These are phyloP conservation scores for Leishmania martiniquensis DNA, from an alignment of 208 protist species.

Conservation along the genomic window DNA sequence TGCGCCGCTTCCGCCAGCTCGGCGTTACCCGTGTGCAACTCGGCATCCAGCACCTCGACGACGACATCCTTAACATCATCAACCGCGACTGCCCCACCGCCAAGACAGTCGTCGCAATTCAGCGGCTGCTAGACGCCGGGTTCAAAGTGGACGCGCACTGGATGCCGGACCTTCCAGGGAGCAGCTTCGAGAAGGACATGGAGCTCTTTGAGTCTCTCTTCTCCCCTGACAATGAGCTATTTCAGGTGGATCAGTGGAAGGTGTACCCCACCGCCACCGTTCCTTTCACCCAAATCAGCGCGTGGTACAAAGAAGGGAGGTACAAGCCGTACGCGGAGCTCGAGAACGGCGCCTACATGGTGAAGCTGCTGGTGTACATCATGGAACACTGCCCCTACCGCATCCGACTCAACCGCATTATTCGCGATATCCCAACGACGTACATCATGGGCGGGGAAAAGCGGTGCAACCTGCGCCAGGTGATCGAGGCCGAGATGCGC, in stretches of 20 bases:
- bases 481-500: conserved; percentile 96
- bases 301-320: conserved; percentile 96
- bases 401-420: conserved; percentile 98
- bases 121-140: conserved; percentile 96
- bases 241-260: conserved; percentile 99
- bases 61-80: conserved; percentile 96
- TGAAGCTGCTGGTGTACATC: conserved; percentile 96
- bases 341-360: conserved; percentile 77
- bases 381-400: conserved; percentile 97
- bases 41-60: conserved; percentile 99
- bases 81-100: conserved; percentile 97
- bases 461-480: conserved; percentile 98
- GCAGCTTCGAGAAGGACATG: conserved; percentile 95
- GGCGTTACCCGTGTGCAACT: conserved; percentile 99
- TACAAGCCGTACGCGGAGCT: conserved; percentile 97
- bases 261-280: conserved; percentile 99
- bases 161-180: conserved; percentile 99
- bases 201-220: conserved; percentile 93
- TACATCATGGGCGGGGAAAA: conserved; percentile 98
- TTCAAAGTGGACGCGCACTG: conserved; percentile 99
- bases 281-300: conserved; percentile 97
- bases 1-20: conserved; percentile 87
- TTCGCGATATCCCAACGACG: conserved; percentile 98
- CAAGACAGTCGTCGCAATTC: conserved; percentile 94
- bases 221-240: conserved; percentile 89